phyloP scores from a whole-genome alignment of 805 yeast genomes.

The Kodamaea hsintzibuensis region DNA sequence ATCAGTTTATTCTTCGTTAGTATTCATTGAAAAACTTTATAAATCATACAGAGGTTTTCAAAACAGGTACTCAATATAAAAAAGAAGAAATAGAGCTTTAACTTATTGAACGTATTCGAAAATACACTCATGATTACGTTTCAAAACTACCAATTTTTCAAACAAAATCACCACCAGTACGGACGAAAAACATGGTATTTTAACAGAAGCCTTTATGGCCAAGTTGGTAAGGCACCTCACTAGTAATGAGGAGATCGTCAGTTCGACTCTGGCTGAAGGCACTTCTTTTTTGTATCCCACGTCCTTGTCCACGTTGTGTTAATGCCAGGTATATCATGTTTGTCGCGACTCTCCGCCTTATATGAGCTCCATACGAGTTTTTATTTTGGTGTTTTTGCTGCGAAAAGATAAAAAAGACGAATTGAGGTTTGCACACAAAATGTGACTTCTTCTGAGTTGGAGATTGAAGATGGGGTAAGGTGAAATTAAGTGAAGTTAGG shows the following conservation, averaged over 20 bases:
- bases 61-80: too few species aligned
- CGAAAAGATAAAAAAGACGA: neutral
- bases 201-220: slow-evolving; percentile 2
- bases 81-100: too few species aligned
- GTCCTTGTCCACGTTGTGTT: neutral
- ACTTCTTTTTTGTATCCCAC: neutral
- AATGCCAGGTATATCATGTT: neutral
- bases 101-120: too few species aligned
- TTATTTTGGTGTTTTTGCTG: neutral
- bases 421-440: neutral
- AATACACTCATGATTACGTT: neutral
- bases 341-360: neutral
- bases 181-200: neutral
- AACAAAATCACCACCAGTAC: neutral
- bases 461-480: too few species aligned
- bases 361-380: neutral
- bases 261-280: slow-evolving; percentile 5
- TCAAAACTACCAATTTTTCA: neutral
- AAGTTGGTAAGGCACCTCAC: slow-evolving; percentile 6
- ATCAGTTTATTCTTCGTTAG: too few species aligned
- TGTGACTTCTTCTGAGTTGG: too few species aligned
- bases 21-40: too few species aligned
- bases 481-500: too few species aligned
- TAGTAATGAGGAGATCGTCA: slow-evolving; percentile 5
- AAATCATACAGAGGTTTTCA: too few species aligned